Base-by-base conservation (phyloP, 805 yeast species). In the Grigorovia transvaalensis region DNA sequence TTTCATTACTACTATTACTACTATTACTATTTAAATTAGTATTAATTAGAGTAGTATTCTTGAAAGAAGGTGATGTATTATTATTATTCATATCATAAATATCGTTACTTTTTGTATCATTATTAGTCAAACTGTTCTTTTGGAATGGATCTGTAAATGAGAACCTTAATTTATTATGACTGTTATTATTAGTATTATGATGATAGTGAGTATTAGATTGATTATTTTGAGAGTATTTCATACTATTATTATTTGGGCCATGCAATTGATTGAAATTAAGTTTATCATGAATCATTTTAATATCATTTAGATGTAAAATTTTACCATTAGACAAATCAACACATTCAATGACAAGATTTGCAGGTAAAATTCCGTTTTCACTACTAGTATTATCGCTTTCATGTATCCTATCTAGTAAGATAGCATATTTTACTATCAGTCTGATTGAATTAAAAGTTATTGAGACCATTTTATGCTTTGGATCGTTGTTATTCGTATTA, bases 131-230 rank as follows among this genome's bases (percentile, higher is more conserved):
- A 38, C 15, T 38, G 17, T 3, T 13, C 6, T 38, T n/a, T 42
- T 49, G 65, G 58, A 75, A 75, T 11, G 86, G 85, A 61, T 82
- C 87, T 55, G 80, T 75, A 62, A 82, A 82, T 45, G 82, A 70
- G 59, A 82, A 81, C 51, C 58, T 54, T 9, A 59, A 60, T 83
- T 69, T 61, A 75, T 38, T 38, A 38, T 15, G 2, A 38, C 6
- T 9, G 17, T 38, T 38, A 7, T 38, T 38, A n/a, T 12, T 38
- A 38, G 2, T 13, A n/a, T n/a, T n/a, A n/a, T n/a, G n/a, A n/a
- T n/a, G n/a, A n/a, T n/a, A n/a, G 2, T 38, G n/a, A 15, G 8
- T 38, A 15, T 13, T 38, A 4, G 17, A 9, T 15, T 15, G 17
- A 38, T 38, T 38, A 38, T 2, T 38, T 8, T 38, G 8, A 8